Conservation (phyloP, 495 filamentous ascomycete genomes). For the Rostrohypoxylon terebratum region DNA sequence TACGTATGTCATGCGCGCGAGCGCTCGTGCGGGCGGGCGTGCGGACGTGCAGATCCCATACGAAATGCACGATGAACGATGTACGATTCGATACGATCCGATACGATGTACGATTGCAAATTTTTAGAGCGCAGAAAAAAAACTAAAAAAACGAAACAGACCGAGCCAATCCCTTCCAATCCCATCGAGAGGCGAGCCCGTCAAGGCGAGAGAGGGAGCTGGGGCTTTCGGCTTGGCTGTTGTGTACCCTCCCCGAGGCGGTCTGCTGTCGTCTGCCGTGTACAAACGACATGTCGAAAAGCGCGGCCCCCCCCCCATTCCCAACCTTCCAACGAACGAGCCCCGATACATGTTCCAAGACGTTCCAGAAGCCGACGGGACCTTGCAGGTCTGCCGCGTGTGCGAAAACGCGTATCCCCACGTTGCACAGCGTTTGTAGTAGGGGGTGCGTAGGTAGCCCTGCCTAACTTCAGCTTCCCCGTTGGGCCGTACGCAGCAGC, state of each 20-base stretch:
- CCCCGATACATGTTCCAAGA: slow-evolving; percentile 38
- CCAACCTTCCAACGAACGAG: slow-evolving; percentile 11
- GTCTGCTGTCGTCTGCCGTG: slow-evolving; percentile 33
- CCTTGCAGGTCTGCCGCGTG: slow-evolving; percentile 46
- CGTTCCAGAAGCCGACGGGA: slow-evolving; percentile 46
- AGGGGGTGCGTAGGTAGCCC: slow-evolving; percentile 28
- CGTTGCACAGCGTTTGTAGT: slow-evolving; percentile 45
- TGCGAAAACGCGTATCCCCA: slow-evolving; percentile 46
- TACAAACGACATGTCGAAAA: slow-evolving; percentile 40
- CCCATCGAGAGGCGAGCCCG: background rate
- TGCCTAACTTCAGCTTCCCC: slow-evolving; percentile 42
- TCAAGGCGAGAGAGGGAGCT: background rate
- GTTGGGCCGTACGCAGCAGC: slow-evolving; percentile 42
- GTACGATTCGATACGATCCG: background rate
- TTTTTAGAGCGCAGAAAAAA: background rate
- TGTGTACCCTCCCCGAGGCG: slow-evolving; percentile 36
- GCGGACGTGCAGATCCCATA: slow-evolving; percentile 11
- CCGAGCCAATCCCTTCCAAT: slow-evolving; percentile 2
- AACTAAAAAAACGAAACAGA: background rate
- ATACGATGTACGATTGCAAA: background rate
- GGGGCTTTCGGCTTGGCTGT: background rate
- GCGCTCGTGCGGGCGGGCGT: slow-evolving; percentile 10
- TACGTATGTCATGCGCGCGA: slow-evolving; percentile 26
- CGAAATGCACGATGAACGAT: slow-evolving; percentile 5
- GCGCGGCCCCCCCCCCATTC: slow-evolving; percentile 18